Conservation (phyloP, 163 green algal species). For the Scenedesmus sp. region DNA sequence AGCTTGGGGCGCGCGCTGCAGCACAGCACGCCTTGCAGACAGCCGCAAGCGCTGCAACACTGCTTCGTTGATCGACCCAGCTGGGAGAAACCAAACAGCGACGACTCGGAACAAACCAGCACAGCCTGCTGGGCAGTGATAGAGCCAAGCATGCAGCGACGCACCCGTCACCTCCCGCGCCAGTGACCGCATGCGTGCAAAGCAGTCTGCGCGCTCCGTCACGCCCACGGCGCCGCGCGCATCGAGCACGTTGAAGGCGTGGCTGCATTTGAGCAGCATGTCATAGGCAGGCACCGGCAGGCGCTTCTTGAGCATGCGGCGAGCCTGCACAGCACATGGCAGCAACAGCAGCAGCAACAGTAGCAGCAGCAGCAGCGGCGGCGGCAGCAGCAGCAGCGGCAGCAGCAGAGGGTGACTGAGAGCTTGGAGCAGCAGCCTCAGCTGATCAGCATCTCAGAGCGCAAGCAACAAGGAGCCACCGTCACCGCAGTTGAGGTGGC, state of each 20-base stretch:
- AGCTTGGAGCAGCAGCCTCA: neutral
- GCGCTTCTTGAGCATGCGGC: constrained; percentile 86
- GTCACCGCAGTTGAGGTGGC: neutral
- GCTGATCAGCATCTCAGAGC: constrained; percentile 82
- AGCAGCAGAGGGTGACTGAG: neutral
- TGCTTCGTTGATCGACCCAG: too few relatives aligned
- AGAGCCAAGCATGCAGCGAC: neutral
- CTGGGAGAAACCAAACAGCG: too few relatives aligned
- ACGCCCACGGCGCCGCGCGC: constrained; percentile 95
- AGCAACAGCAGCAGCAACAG: neutral
- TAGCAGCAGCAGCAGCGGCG: neutral
- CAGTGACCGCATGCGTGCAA: constrained; percentile 93
- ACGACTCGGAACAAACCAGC: too few relatives aligned
- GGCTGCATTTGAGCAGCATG: constrained; percentile 94
- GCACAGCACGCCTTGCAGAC: too few relatives aligned
- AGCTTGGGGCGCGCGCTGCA: too few relatives aligned
- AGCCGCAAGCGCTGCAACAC: too few relatives aligned
- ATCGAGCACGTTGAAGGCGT: constrained; percentile 99
- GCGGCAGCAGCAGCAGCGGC: neutral
- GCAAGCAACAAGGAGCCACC: constrained; percentile 62
- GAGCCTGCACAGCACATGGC: constrained; percentile 60
- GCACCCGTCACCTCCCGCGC: constrained; percentile 80
- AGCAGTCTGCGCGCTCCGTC: constrained; percentile 96
- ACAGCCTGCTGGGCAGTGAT: neutral
- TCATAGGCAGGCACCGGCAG: constrained; percentile 97